These are phyloP conservation scores for Cyclotella baltica DNA, from an alignment of 108 stramenopile species.

Conservation along the genomic window DNA sequence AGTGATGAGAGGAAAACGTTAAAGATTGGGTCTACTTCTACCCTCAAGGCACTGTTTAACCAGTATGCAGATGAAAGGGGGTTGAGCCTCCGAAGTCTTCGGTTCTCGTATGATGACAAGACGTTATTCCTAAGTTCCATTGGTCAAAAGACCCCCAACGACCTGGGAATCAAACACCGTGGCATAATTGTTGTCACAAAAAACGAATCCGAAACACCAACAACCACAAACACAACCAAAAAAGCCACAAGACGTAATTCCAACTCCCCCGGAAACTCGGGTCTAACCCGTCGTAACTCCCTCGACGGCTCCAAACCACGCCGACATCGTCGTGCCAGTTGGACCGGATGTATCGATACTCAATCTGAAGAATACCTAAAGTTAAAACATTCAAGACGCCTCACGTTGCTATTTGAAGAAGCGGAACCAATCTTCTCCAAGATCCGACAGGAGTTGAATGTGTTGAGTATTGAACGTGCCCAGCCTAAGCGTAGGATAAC, in stretches of 20 bases:
- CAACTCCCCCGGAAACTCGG: neutral
- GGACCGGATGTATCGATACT: conserved; percentile 12
- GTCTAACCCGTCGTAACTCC: neutral
- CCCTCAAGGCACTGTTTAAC: conserved; percentile 31
- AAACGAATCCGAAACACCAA: neutral
- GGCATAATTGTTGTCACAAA: conserved; percentile 24
- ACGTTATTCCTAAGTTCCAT: conserved; percentile 32
- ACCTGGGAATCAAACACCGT: conserved; percentile 19
- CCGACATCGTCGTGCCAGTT: conserved; percentile 6
- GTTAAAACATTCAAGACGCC: conserved; percentile 24
- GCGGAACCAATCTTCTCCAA: conserved; percentile 35
- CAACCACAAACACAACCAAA: neutral
- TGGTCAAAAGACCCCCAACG: conserved; percentile 30
- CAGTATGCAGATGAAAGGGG: conserved; percentile 27
- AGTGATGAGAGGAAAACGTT: conserved; percentile 13
- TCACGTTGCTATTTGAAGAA: conserved; percentile 42
- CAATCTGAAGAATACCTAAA: conserved; percentile 28
- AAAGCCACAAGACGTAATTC: conserved; percentile 4
- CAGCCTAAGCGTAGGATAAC: conserved; percentile 27
- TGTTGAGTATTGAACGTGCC: conserved; percentile 17
- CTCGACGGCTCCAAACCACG: neutral
- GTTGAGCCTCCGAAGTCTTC: conserved; percentile 17
- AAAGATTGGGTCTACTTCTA: neutral
- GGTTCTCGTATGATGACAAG: conserved; percentile 34
- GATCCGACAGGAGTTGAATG: conserved; percentile 38